Base-by-base conservation (phyloP, 768 basidiomycete genomes). In the Pisolithus sp. region DNA sequence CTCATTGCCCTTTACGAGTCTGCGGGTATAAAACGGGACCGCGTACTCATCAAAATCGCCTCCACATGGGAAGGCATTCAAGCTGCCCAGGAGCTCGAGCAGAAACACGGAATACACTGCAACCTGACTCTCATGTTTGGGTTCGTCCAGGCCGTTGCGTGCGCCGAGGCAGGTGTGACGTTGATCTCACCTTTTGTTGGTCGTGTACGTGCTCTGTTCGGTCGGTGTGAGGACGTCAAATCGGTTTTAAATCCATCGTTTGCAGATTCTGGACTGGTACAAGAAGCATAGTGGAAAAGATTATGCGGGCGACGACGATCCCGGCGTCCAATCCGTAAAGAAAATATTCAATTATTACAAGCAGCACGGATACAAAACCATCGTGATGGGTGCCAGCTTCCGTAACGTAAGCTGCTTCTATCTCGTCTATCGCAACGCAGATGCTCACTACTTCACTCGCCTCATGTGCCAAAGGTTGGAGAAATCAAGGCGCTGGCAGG, bases 61-160 rank as follows among this genome's bases (percentile, higher is more conserved):
- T 94, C 93, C 18, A 95, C 93, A 21, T 98, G 90, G 89, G 94
- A 97, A 72, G 95, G 95, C 70, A 97, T 98, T 73, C 93, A 97
- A 70, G 94, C 94, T 51, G 94, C 94, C 24, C 82, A 89, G 55
- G 86, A 93, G 67, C 85, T 98, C 57, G 94, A 98, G 76, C 70
- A 78, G 53, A 84, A 91, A 55, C 83, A 95, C 40, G 79, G 77
- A 49, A 96, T 98, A 68, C 93, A 96, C 80, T 96, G 93, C 80
- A 96, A 98, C 76, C 80, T 97, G 59, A 98, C 95, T 42, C 85
- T 97, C 54, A 82, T 96, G 61, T 98, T 98, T 75, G 94, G 94
- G 57, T 98, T 98, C 70, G 86, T 78, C 36, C 93, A 97, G 74
- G 94, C 94, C 48, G 93, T 97, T 59, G 94, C n/a, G n/a, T n/a